phyloP scores from a whole-genome alignment of 73 alveolate genomes.

The Paramecium sonneborni region DNA sequence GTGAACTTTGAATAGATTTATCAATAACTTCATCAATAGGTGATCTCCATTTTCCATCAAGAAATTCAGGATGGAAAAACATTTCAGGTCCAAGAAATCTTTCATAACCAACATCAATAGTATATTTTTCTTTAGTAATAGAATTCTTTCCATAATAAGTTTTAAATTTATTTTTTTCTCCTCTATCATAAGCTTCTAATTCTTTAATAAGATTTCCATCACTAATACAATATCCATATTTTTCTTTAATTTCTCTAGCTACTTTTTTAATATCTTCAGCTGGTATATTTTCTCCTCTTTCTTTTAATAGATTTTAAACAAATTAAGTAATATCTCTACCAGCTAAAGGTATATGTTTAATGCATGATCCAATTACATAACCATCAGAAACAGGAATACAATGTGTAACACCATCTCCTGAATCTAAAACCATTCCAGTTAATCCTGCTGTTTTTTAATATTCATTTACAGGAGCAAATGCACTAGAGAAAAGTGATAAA shows the following conservation, averaged over 20 bases:
- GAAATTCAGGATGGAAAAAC: slow-evolving; percentile 82
- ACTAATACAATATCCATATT: slow-evolving; percentile 86
- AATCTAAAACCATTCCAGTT: slow-evolving; percentile 97
- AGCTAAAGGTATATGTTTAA: slow-evolving; percentile 98
- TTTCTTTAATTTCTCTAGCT: slow-evolving; percentile 90
- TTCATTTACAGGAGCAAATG: slow-evolving; percentile 65
- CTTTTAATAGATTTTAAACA: slow-evolving; percentile 78
- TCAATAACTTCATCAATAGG: slow-evolving; percentile 90
- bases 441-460: slow-evolving; percentile 71
- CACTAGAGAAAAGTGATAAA: slow-evolving; percentile 92
- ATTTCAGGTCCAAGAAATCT: slow-evolving; percentile 94
- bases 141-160: slow-evolving; percentile 74
- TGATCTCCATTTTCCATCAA: slow-evolving; percentile 88
- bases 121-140: slow-evolving; percentile 72
- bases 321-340: slow-evolving; percentile 94
- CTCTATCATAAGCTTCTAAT: slow-evolving; percentile 81
- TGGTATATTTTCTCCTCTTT: slow-evolving; percentile 90
- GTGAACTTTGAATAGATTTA: slow-evolving; percentile 88
- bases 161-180: slow-evolving; percentile 76
- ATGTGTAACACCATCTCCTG: slow-evolving; percentile 98
- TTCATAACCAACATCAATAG: slow-evolving; percentile 87
- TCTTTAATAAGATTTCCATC: slow-evolving; percentile 82
- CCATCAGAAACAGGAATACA: slow-evolving; percentile 86
- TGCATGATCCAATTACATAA: slow-evolving; percentile 93
- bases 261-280: slow-evolving; percentile 90